Percentiles rank a stretch among this genome's conserved stretches.
phyloP scores from a whole-genome alignment of 345 rosid genomes.

The Trapa bicornis region DNA sequence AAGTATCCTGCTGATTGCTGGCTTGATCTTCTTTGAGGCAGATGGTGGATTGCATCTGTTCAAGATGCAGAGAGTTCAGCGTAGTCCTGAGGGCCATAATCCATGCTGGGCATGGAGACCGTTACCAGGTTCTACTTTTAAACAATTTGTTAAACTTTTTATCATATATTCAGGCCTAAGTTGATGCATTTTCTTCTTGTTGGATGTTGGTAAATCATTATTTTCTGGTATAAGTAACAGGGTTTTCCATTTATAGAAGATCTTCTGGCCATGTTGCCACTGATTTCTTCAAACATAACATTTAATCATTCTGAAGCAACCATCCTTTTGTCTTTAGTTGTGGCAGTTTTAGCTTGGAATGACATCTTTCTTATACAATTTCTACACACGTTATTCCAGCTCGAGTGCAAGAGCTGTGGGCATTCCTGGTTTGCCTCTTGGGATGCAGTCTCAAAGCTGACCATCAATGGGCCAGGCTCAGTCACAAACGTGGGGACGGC shows the following conservation, averaged over 20 bases:
- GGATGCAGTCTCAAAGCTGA: slow-evolving; percentile 65
- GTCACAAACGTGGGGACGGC: slow-evolving; percentile 35
- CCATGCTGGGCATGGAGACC: slow-evolving; percentile 93
- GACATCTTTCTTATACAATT: neutral
- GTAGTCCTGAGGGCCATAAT: slow-evolving; percentile 85
- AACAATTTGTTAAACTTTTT: neutral
- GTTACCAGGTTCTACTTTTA: slow-evolving; percentile 59
- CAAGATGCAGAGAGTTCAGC: slow-evolving; percentile 57
- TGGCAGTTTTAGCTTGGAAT: neutral
- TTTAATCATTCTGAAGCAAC: neutral
- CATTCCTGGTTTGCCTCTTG: slow-evolving; percentile 85
- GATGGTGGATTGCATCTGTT: slow-evolving; percentile 67
- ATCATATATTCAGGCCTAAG: neutral
- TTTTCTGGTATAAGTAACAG: neutral
- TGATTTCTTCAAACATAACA: neutral
- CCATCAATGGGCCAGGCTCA: slow-evolving; percentile 51
- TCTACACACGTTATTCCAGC: slow-evolving; percentile 22
- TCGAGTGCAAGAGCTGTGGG: slow-evolving; percentile 85
- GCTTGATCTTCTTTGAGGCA: neutral
- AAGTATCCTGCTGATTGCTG: neutral
- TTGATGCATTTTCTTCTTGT: neutral
- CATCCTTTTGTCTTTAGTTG: neutral
- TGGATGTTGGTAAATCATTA: neutral
- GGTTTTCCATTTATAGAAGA: neutral
- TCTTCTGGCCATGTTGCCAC: neutral